These are phyloP conservation scores for Pyrrhoderma noxium DNA, from an alignment of 1,284 basidiomycete species.

Conservation along the genomic window DNA sequence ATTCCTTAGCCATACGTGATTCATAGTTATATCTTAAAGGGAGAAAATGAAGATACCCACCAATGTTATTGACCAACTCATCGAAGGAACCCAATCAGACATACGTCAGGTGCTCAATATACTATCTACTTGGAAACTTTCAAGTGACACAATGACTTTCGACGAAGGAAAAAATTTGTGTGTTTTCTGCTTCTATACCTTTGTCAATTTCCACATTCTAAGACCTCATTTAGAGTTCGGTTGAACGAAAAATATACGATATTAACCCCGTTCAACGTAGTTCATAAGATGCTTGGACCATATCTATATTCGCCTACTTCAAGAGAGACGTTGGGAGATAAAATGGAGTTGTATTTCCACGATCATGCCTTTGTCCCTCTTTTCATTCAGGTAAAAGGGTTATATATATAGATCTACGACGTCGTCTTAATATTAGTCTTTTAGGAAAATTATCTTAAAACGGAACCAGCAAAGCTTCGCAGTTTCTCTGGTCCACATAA, in stretches of 20 bases:
- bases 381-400: conserved; percentile 74
- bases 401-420: neutral
- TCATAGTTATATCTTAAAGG: conserved; percentile 35
- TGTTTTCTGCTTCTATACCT: conserved; percentile 26
- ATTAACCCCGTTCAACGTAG: conserved; percentile 86
- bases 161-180: conserved; percentile 88
- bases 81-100: conserved; percentile 85
- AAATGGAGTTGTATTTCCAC: conserved; percentile 96
- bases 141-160: conserved; percentile 73
- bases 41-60: conserved; percentile 89
- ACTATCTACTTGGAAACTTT: conserved; percentile 93
- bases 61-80: conserved; percentile 89
- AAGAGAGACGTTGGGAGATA: conserved; percentile 79
- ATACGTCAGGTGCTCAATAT: conserved; percentile 97
- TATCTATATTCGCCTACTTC: conserved; percentile 83
- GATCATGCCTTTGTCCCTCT: conserved; percentile 91
- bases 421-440: conserved; percentile 10
- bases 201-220: conserved; percentile 8
- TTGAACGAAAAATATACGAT: conserved; percentile 91
- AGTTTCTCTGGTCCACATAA: conserved; percentile 58
- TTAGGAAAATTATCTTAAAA: conserved; percentile 89
- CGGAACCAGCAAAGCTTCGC: conserved; percentile 58
- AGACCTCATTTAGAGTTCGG: conserved; percentile 49
- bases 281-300: conserved; percentile 80
- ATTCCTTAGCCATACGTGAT: conserved; percentile 1